These are phyloP conservation scores for Hyphodiscus sp. DNA, from an alignment of 2,329 filamentous ascomycete genomes.

Conservation along the genomic window DNA sequence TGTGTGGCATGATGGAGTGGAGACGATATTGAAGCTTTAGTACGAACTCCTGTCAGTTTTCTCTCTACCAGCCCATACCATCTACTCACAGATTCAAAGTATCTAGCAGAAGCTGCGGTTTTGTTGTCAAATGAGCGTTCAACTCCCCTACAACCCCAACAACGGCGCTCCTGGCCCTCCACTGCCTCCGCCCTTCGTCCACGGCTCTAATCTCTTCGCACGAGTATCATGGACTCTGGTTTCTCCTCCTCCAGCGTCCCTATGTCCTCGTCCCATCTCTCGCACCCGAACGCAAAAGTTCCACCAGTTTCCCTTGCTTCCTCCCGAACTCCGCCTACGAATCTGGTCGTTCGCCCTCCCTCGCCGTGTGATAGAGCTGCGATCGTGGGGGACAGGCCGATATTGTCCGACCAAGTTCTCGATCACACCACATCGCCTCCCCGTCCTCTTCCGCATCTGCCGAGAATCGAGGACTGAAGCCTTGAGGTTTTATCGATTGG, in stretches of 20 bases:
- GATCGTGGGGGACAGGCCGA: slow-evolving; percentile 14
- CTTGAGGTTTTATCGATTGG: slow-evolving; percentile 10
- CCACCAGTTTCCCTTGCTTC: slow-evolving; percentile 15
- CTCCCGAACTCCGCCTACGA: slow-evolving; percentile 19
- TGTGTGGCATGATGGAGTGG: slow-evolving; percentile 56
- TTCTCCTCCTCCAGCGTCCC: background rate
- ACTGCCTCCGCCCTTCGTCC: background rate
- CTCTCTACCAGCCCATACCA: too few relatives aligned
- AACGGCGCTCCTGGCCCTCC: background rate
- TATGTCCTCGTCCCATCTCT: background rate
- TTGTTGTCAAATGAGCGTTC: background rate
- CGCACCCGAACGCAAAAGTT: slow-evolving; percentile 3
- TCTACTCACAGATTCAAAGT: background rate
- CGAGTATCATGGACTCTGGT: background rate
- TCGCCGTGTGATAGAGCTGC: slow-evolving; percentile 16
- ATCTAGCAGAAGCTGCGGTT: background rate
- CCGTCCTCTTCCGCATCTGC: slow-evolving; percentile 15
- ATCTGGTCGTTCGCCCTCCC: slow-evolving; percentile 18
- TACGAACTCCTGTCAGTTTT: background rate
- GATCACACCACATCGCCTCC: slow-evolving; percentile 7
- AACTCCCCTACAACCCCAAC: background rate
- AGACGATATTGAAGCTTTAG: slow-evolving; percentile 61
- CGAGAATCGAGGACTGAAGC: slow-evolving; percentile 18
- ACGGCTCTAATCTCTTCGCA: background rate
- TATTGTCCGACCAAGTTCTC: slow-evolving; percentile 15